Conservation (phyloP, 805 yeast species). For the Candida ulmi region DNA sequence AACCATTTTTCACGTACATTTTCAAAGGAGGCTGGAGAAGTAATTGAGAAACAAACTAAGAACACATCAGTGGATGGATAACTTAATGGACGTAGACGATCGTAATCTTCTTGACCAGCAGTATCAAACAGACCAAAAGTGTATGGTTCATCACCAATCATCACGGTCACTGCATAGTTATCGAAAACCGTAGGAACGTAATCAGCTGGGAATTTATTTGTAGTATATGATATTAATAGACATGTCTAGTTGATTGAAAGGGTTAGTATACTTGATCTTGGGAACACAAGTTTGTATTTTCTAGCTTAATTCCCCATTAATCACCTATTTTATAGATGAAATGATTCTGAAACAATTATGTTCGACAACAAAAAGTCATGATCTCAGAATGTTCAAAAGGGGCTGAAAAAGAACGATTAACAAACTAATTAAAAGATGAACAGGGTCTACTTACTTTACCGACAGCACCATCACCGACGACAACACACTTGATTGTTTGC, state of each 20-base stretch:
- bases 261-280: slow-evolving; percentile 9
- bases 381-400: background rate
- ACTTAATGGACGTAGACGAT: slow-evolving; percentile 90
- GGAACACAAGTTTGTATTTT: too few species aligned
- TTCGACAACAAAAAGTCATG: slow-evolving; percentile 2
- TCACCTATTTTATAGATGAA: too few species aligned
- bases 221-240: slow-evolving; percentile 90
- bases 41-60: slow-evolving; percentile 91
- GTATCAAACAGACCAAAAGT: slow-evolving; percentile 97
- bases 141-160: slow-evolving; percentile 97
- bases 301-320: too few species aligned
- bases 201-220: slow-evolving; percentile 96
- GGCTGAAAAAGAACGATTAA: background rate
- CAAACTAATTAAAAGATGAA: background rate
- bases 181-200: slow-evolving; percentile 98
- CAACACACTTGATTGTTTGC: slow-evolving; percentile 84
- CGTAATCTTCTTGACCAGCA: slow-evolving; percentile 99
- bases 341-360: background rate
- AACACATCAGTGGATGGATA: slow-evolving; percentile 98
- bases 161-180: slow-evolving; percentile 89
- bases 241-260: slow-evolving; percentile 51
- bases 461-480: slow-evolving; percentile 99
- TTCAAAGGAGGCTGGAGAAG: slow-evolving; percentile 95
- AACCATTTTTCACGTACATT: slow-evolving; percentile 98
- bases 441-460: slow-evolving; percentile 71